A percentile compares a stretch with the other conserved stretches of the same genome.
Conservation (phyloP, 768 basidiomycete genomes). For the Serendipita sp. region DNA sequence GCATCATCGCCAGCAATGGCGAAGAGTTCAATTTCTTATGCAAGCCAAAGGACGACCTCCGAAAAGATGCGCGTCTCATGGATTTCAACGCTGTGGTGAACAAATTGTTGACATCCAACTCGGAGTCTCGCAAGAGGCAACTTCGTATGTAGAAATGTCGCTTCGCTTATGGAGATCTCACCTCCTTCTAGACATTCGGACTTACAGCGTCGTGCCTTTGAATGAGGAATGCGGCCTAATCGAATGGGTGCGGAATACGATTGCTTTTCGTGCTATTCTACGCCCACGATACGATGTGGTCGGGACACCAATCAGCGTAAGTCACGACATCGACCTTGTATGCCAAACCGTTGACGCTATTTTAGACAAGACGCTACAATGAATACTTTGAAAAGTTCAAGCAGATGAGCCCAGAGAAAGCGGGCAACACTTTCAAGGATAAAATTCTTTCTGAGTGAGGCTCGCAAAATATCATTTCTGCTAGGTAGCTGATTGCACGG, state of each 20-base stretch:
- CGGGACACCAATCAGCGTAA: slow-evolving; percentile 33
- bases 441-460: slow-evolving; percentile 47
- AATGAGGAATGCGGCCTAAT: slow-evolving; percentile 97
- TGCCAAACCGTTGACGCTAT: neutral
- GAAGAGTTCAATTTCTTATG: slow-evolving; percentile 80
- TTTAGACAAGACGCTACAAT: slow-evolving; percentile 31
- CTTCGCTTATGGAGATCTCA: slow-evolving; percentile 7
- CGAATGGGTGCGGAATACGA: slow-evolving; percentile 95
- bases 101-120: slow-evolving; percentile 83
- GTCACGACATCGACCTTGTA: neutral
- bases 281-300: slow-evolving; percentile 45
- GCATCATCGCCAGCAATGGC: slow-evolving; percentile 69
- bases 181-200: slow-evolving; percentile 58
- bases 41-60: slow-evolving; percentile 92
- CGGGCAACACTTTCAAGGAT: slow-evolving; percentile 33
- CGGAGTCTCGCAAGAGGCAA: slow-evolving; percentile 79
- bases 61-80: slow-evolving; percentile 96
- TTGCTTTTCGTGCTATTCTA: slow-evolving; percentile 64
- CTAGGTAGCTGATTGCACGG: neutral
- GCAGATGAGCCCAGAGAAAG: slow-evolving; percentile 32
- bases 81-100: slow-evolving; percentile 97
- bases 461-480: neutral
- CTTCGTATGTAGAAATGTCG: slow-evolving; percentile 48
- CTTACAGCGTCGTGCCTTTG: slow-evolving; percentile 95
- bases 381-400: slow-evolving; percentile 37